Base-by-base conservation (phyloP, 495 filamentous ascomycete species). In the Xylaria castorea region DNA sequence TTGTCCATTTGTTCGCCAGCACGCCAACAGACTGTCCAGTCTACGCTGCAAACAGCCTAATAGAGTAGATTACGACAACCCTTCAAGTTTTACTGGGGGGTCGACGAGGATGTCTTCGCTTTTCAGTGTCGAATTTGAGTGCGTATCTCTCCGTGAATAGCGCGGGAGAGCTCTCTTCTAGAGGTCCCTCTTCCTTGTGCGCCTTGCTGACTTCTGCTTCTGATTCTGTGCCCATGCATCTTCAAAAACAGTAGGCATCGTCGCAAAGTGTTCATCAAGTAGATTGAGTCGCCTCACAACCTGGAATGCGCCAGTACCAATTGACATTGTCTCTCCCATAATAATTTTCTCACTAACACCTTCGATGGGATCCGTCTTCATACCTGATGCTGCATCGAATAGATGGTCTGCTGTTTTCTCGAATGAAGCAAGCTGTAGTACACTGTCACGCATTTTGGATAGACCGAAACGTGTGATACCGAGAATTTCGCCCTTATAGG, bases 351-450 rank as follows among this genome's bases (percentile, higher is more conserved):
- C 96, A 36, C 90, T 93, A 11, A 99, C 96, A 73, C 96, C 96
- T 79, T 96, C 92, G 66, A 99, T 93, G 57, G 87, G 84, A 81
- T 99, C 96, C 34, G 86, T 90, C 82, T 97, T 97, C 85, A 95
- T 95, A 51, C 90, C 89, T 58, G 92, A 92, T 65, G 95, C 97
- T 27, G 96, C 96, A 63, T 98, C 96, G 75, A 99, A 99, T 30
- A 99, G 85, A 83, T 99, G 96, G 80, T 99, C 96, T 0, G 96
- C 94, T 34, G 96, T 99, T 87, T 98, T 98, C 85, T 99, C 96
- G 79, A 99, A 99, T 18, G 93, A 97, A 0, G 96, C 96, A 1
- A 98, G 91, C 81, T 98, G 97, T 61, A 99, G 83, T 50, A 98
- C 95, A 32, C 89, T 92, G 80, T 99, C 97, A 66, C 96, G 87